Conservation (phyloP, 2,329 filamentous ascomycete species). For the Xylaria sp. region DNA sequence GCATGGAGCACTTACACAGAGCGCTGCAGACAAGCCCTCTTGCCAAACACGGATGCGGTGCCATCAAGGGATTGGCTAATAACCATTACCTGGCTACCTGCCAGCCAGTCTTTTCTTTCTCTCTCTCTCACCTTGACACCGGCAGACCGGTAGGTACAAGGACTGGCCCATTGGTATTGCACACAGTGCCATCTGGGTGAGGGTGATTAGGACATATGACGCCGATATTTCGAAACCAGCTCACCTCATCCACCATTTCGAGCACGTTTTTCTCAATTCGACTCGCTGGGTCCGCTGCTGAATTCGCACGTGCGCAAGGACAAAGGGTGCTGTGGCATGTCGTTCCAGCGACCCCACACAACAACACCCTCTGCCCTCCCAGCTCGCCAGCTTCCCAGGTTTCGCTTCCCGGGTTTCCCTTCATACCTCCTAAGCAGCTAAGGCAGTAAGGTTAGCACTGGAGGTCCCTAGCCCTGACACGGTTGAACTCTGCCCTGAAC, state of each 20-base stretch:
- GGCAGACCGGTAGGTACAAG: neutral
- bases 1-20: constrained; percentile 9
- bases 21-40: constrained; percentile 11
- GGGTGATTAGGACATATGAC: constrained; percentile 12
- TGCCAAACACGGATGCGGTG: constrained; percentile 14
- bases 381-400: no score
- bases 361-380: constrained; percentile 8
- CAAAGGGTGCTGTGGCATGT: constrained; percentile 5
- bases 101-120: no score
- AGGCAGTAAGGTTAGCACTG: no score
- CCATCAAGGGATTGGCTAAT: constrained; percentile 16
- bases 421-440: no score
- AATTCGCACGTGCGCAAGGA: constrained; percentile 22
- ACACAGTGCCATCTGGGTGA: neutral
- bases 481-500: constrained; percentile 17
- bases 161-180: neutral
- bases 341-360: constrained; percentile 10
- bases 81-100: neutral
- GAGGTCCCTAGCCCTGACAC: constrained; percentile 1
- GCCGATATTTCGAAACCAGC: constrained; percentile 16
- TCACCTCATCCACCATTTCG: constrained; percentile 33
- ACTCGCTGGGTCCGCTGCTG: constrained; percentile 11
- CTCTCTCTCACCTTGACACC: constrained; percentile 1
- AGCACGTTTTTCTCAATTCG: constrained; percentile 28
- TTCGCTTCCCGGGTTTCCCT: no score